Base-by-base conservation (phyloP, 1,139 yeast species). In the Candida sp. region DNA sequence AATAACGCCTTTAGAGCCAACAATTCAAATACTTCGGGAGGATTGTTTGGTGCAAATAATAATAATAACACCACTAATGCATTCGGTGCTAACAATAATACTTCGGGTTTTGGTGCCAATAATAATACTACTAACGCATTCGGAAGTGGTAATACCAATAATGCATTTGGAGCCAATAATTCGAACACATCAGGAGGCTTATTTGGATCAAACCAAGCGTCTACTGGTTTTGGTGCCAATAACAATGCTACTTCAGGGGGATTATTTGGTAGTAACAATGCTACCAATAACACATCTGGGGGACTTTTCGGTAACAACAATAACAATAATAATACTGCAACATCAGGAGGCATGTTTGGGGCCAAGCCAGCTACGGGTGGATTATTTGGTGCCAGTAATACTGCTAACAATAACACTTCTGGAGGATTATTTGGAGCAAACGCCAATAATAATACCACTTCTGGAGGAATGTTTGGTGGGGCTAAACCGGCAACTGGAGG, bases 181-280 rank as follows among this genome's bases (percentile, higher is more conserved):
- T 22, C 11, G 34, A 41, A 33, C n/a, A 40, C 44, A n/a, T 29
- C 38, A 12, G 43, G 47, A 45, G 66, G 64, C 2, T 48, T 25
- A 56, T 56, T 57, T 47, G 61, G 58, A 2, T 29, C 35, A 21
- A 43, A 42, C 43, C 51, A 47, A 35, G 29, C 29, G 29, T 25
- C 29, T 9, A 42, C 44, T 42, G 48, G 43, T 37, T 40, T 22
- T 33, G 27, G 33, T 21, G 39, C 38, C 19, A 39, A 29, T n/a
- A 38, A 25, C 9, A 44, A 43, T 36, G 38, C 32, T n/a, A 43
- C 48, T 3, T 37, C 51, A n/a, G 60, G 70, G 8, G 68, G 76
- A 3, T 53, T 72, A n/a, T 75, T 77, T 61, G 80, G 80, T 41
- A 48, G 11, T 37, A 39, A 37, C 33, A 49, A 46, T 44, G 6